Evolutionary conservation across 1,284 basidiomycete genomes (phyloP).

Genomic region (Pascua sp.): DNA sequence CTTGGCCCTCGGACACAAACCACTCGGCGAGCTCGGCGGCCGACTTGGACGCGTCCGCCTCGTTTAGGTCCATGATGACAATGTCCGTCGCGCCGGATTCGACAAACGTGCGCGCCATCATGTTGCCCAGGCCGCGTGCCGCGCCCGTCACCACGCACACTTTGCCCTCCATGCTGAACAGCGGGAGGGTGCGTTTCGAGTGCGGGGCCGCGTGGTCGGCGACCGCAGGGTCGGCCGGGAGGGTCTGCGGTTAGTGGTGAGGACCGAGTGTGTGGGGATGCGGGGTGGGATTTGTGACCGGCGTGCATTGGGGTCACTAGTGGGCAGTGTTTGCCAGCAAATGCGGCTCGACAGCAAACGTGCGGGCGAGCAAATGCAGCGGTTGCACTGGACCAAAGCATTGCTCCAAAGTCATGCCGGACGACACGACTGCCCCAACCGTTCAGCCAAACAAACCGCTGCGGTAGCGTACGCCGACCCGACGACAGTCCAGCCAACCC

Average conservation of each 20-base stretch:
- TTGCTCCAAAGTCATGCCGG: no score
- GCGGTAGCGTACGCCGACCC: no score
- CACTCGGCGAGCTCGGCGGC: conserved; percentile 67
- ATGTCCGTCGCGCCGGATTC: conserved; percentile 74
- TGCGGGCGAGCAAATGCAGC: no score
- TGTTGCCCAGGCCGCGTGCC: conserved; percentile 80
- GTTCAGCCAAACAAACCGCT: no score
- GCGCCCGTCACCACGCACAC: conserved; percentile 93
- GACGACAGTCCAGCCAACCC: no score
- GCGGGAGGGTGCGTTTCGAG: conserved; percentile 36
- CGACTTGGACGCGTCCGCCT: conserved; percentile 66
- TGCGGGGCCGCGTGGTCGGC: conserved; percentile 37
- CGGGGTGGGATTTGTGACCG: no score
- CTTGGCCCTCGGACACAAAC: conserved; percentile 58
- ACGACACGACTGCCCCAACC: no score
- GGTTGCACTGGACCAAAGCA: no score
- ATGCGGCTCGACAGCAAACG: background rate
- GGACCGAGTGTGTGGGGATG: background rate
- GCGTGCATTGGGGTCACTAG: background rate
- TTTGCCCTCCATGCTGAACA: conserved; percentile 54
- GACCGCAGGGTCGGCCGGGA: conserved; percentile 39
- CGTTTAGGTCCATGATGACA: conserved; percentile 79
- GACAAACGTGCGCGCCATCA: conserved; percentile 84
- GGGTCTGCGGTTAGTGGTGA: conserved; percentile 10
- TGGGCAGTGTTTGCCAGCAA: background rate